Evolutionary conservation across 495 filamentous ascomycete genomes (phyloP), one percentile per base, ranked within the genome.

Genomic region (Stereocaulon alpinum): DNA sequence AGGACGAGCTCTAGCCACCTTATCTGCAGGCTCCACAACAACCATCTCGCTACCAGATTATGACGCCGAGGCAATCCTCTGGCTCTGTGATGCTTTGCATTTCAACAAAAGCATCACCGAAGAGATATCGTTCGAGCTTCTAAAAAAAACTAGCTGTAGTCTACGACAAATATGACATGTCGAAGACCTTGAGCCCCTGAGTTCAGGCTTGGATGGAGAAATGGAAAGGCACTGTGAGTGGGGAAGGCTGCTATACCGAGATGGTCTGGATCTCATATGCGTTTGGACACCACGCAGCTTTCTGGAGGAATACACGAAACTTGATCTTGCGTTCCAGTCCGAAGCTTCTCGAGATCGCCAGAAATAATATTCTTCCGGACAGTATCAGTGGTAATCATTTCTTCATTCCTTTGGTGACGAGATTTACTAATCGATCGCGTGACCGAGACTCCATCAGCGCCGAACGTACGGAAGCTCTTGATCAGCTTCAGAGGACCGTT

Each of bases 111-210:
- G 11, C 34, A 11, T 37, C 11, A 37, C 34, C 34, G 34, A 37
- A 11, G 34, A 24, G 17, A 30, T 37, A 1, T 37, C 45, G 6
- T 27, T 29, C 24, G 12, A 15, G 1, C 2, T 50, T 24, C 20
- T 24, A 14, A 14, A 9, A 9, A 4, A 10, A 17, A 18, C 12
- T 50, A 37, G 37, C 34, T 32, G 17, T 37, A 30, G 14, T 55
- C 18, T 55, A 20, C 51, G 37, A 55, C 18, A 55, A 55, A 17
- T 58, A 48, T 58, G 22, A 32, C n/a, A 47, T 40, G 17, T 24
- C 34, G 20, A 17, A 0, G 7, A 27, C 55, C 41, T 24, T 56
- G 7, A 40, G 43, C 15, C 4, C 15, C 20, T 48, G 29, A 42
- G 37, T 22, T 22, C 7, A n/a, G 11, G n/a, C n/a, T 7, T 57